Base-by-base conservation (phyloP, 2,329 filamentous ascomycete species). In the Dactylella cylindrospora region DNA sequence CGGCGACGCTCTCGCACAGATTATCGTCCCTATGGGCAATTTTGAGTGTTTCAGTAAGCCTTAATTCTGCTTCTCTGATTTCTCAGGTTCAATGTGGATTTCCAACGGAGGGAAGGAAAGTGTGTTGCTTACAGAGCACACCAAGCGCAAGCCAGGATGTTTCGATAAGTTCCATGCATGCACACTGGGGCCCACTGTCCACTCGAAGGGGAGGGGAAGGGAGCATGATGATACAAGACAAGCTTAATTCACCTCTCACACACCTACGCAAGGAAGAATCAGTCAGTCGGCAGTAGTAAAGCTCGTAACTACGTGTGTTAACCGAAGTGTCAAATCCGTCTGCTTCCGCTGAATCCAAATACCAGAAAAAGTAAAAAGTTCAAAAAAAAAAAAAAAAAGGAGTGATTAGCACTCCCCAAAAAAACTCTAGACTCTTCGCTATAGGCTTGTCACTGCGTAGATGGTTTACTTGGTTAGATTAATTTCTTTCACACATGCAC, bases 81-180 rank as follows among this genome's bases (percentile, higher is more conserved):
- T 40, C 20, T n/a, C 15, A 55, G 51, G 25, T 38, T 19, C n/a
- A n/a, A n/a, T n/a, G n/a, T 20, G 19, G 40, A 57, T 57, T 57
- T 57, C 52, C 52, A 57, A 57, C 43, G 36, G 40, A 29, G 15
- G 53, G n/a, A n/a, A n/a, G n/a, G n/a, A n/a, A 36, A 28, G 13
- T 36, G 29, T 23, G 29, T 35, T 59, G 53, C 53, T 59, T 28
- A 50, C 53, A 38, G 50, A 59, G n/a, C n/a, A n/a, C n/a, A n/a
- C n/a, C n/a, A n/a, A n/a, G n/a, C n/a, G n/a, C n/a, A n/a, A n/a
- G n/a, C n/a, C n/a, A n/a, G n/a, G n/a, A n/a, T n/a, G n/a, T n/a
- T n/a, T n/a, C n/a, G n/a, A n/a, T n/a, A n/a, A n/a, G n/a, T n/a
- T n/a, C n/a, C n/a, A n/a, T n/a, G n/a, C n/a, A n/a, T n/a, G n/a